These are phyloP conservation scores for Castanospermum australe DNA, from an alignment of 306 rosid species.

Conservation along the genomic window DNA sequence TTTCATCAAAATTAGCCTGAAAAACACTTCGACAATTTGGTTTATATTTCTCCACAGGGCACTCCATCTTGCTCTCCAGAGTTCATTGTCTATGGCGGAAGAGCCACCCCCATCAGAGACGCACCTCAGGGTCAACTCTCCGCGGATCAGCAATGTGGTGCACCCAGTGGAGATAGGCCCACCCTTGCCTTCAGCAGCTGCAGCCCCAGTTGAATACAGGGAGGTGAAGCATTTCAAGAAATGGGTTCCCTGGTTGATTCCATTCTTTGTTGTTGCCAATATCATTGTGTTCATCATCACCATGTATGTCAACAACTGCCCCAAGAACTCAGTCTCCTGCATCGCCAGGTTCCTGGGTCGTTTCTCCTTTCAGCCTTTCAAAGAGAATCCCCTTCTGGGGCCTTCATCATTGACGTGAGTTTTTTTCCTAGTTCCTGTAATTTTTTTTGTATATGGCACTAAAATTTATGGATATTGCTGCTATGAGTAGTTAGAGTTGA, in stretches of 20 bases:
- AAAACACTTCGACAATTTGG: not conserved
- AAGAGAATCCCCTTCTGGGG: constrained; percentile 91
- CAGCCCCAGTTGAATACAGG: constrained; percentile 22
- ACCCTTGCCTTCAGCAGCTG: constrained; percentile 8
- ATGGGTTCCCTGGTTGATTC: constrained; percentile 81
- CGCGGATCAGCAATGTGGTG: constrained; percentile 36
- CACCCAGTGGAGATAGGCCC: constrained; percentile 56
- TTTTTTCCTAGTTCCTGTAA: not conserved
- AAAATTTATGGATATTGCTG: not conserved
- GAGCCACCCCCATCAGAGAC: constrained; percentile 32
- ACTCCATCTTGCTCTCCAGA: no score
- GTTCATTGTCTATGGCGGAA: constrained; percentile 41
- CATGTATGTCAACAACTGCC: constrained; percentile 92
- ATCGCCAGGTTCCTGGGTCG: constrained; percentile 71
- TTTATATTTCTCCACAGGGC: not conserved
- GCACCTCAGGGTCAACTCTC: constrained; percentile 50
- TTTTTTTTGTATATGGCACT: not conserved
- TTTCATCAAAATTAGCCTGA: not conserved
- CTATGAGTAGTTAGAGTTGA: not conserved
- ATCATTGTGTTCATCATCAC: constrained; percentile 55
- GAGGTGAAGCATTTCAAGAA: constrained; percentile 66
- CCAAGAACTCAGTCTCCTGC: constrained; percentile 72
- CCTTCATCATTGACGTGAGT: constrained; percentile 89
- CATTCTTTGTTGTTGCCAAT: constrained; percentile 65
- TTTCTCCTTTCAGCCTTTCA: constrained; percentile 87